Conservation (phyloP, 129 eudicot species). For the Helianthus annuus region HanXRQr2.0-SUNRISE NC_035442.2:48437537-48438036, state of each 20-base stretch:
- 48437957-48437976: too few species aligned
- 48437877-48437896: too few species aligned
- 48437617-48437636: conserved; percentile 84
- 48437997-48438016: too few species aligned
- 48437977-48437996: too few species aligned
- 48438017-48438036: too few species aligned
- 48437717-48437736: conserved; percentile 69
- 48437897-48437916: too few species aligned
- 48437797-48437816: too few species aligned
- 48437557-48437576: conserved; percentile 75
- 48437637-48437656: conserved; percentile 84
- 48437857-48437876: too few species aligned
- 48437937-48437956: too few species aligned
- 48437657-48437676: conserved; percentile 63
- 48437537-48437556: conserved; percentile 75
- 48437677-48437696: conserved; percentile 7
- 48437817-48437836: too few species aligned
- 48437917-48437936: too few species aligned
- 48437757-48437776: conserved; percentile 73
- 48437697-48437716: conserved; percentile 54
- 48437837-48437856: too few species aligned
- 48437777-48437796: conserved; percentile 43
- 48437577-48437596: conserved; percentile 44
- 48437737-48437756: conserved; percentile 86
- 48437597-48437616: conserved; percentile 67